These are phyloP conservation scores for Aureobasidium sp. DNA, from an alignment of 2,329 filamentous ascomycete species.

Conservation along the genomic window DNA sequence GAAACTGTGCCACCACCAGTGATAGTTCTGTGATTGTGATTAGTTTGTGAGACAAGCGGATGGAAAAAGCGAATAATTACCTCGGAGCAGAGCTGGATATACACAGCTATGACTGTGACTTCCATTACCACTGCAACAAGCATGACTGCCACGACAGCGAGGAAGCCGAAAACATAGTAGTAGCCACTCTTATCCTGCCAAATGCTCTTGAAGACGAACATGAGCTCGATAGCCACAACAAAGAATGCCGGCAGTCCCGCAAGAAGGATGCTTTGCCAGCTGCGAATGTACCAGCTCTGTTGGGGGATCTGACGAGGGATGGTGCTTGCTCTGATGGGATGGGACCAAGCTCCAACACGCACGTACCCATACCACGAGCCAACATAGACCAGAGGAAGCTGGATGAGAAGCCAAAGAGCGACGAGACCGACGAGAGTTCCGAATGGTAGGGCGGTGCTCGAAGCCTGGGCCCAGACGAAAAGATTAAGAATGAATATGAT, in stretches of 20 bases:
- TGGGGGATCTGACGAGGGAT: constrained; percentile 67
- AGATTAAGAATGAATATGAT: constrained; percentile 75
- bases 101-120: constrained; percentile 76
- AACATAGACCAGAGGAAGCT: constrained; percentile 74
- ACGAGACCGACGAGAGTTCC: constrained; percentile 67
- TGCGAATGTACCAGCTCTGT: constrained; percentile 68
- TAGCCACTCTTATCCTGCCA: constrained; percentile 90
- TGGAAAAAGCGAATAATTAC: constrained; percentile 30
- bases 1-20: constrained; percentile 93
- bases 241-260: constrained; percentile 77
- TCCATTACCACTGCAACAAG: constrained; percentile 71
- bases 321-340: constrained; percentile 69
- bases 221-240: constrained; percentile 79
- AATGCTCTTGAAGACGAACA: constrained; percentile 79
- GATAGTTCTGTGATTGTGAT: constrained; percentile 56
- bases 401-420: constrained; percentile 75
- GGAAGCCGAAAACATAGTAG: constrained; percentile 86
- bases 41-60: constrained; percentile 10
- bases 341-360: constrained; percentile 62
- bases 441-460: constrained; percentile 80
- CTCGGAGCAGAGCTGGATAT: constrained; percentile 74
- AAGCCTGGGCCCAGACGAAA: constrained; percentile 86
- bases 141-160: constrained; percentile 66
- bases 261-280: constrained; percentile 57
- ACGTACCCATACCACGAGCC: constrained; percentile 73